These are phyloP conservation scores for Ogataea sp. DNA, from an alignment of 805 yeast genomes.

Conservation along the genomic window DNA sequence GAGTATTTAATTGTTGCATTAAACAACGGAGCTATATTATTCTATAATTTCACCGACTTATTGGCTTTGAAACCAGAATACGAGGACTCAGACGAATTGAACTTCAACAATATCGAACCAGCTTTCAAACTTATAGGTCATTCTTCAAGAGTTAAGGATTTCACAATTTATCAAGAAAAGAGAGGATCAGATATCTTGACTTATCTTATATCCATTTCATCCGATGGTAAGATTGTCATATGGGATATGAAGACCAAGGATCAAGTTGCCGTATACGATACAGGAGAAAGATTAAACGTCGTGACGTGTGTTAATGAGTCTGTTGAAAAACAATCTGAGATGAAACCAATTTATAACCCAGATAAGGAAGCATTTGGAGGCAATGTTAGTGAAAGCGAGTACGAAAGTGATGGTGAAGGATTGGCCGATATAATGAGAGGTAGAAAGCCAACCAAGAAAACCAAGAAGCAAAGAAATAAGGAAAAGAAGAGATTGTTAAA, in stretches of 20 bases:
- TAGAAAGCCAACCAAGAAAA: conserved; percentile 26
- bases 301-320: conserved; percentile 67
- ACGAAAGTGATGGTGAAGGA: conserved; percentile 69
- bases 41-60: conserved; percentile 36
- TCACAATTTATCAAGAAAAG: conserved; percentile 39
- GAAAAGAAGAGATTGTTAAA: conserved; percentile 35
- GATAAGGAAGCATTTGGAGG: conserved; percentile 26
- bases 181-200: conserved; percentile 8
- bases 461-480: conserved; percentile 33
- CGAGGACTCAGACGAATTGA: conserved; percentile 21
- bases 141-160: conserved; percentile 76
- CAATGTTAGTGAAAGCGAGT: conserved; percentile 55
- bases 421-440: conserved; percentile 50
- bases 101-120: conserved; percentile 31
- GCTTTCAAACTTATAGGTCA: conserved; percentile 68
- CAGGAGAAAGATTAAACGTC: conserved; percentile 89
- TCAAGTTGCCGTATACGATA: conserved; percentile 83
- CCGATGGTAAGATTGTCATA: conserved; percentile 89
- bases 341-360: conserved; percentile 43
- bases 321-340: conserved; percentile 63
- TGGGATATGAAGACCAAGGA: conserved; percentile 70
- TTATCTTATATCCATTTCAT: conserved; percentile 72
- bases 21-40: conserved; percentile 61
- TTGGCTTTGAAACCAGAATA: conserved; percentile 14
- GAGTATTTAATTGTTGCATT: conserved; percentile 63